A percentile compares a stretch with the other conserved stretches of the same genome.
phyloP scores from a whole-genome alignment of 768 basidiomycete genomes.

The Boletus subparvulus region DNA sequence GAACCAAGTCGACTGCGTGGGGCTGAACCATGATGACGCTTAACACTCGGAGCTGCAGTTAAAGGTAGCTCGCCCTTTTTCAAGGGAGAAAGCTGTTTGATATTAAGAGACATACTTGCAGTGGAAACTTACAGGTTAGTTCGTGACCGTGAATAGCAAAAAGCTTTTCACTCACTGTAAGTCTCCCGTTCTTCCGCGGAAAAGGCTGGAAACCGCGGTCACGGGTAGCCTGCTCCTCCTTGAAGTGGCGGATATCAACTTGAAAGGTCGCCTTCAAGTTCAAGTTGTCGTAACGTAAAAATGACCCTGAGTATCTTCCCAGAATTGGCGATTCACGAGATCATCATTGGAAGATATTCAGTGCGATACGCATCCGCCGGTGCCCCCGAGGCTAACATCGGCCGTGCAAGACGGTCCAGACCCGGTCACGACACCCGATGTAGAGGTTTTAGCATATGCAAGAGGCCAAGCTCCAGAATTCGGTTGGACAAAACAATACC shows the following conservation, averaged over 20 bases:
- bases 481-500: background rate
- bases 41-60: background rate
- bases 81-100: constrained; percentile 10
- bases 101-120: constrained; percentile 8
- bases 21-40: background rate
- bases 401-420: too few relatives aligned
- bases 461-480: background rate
- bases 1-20: constrained; percentile 1
- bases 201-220: background rate
- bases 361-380: background rate
- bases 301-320: too few relatives aligned
- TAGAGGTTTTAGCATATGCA: too few relatives aligned
- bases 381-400: too few relatives aligned
- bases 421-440: too few relatives aligned
- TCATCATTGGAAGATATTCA: background rate
- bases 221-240: background rate
- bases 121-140: background rate
- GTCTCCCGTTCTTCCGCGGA: background rate
- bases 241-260: background rate
- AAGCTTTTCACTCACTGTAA: background rate
- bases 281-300: background rate
- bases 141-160: background rate
- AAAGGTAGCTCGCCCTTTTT: constrained; percentile 24
- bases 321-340: too few relatives aligned
- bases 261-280: too few relatives aligned